These are phyloP conservation scores for Trichoderma lentiforme DNA, from an alignment of 2,329 filamentous ascomycete species.

Conservation along the genomic window DNA sequence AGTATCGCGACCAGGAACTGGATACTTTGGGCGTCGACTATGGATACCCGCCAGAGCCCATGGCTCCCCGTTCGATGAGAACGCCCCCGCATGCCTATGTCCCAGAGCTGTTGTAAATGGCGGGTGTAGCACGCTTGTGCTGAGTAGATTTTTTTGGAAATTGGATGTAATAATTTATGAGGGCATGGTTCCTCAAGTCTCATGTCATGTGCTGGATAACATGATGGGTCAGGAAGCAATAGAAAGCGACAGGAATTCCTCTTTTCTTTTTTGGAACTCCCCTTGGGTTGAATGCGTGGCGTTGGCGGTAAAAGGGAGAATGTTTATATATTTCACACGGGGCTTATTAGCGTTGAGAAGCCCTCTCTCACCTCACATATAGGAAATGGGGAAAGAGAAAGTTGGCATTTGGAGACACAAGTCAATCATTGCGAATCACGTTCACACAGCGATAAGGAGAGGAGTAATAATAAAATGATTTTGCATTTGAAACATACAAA, in stretches of 20 bases:
- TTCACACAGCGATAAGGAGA: neutral
- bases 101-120: neutral
- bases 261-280: neutral
- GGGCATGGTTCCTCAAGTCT: neutral
- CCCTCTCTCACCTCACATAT: neutral
- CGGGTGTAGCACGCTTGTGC: neutral
- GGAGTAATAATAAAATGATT: neutral
- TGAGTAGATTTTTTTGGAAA: too few relatives aligned
- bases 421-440: neutral
- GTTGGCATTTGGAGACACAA: neutral
- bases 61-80: neutral
- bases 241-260: neutral
- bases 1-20: neutral
- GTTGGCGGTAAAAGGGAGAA: neutral
- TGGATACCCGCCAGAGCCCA: neutral
- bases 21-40: neutral
- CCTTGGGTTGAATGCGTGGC: neutral
- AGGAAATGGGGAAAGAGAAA: neutral
- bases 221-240: neutral
- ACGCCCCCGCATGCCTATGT: constrained; percentile 4
- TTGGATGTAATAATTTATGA: neutral
- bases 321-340: neutral
- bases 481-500: neutral
- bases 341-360: neutral
- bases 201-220: constrained; percentile 5